Evolutionary conservation across 192 early-diverging fungal species (phyloP).

Genomic region (Obelidium mucronatum): DNA sequence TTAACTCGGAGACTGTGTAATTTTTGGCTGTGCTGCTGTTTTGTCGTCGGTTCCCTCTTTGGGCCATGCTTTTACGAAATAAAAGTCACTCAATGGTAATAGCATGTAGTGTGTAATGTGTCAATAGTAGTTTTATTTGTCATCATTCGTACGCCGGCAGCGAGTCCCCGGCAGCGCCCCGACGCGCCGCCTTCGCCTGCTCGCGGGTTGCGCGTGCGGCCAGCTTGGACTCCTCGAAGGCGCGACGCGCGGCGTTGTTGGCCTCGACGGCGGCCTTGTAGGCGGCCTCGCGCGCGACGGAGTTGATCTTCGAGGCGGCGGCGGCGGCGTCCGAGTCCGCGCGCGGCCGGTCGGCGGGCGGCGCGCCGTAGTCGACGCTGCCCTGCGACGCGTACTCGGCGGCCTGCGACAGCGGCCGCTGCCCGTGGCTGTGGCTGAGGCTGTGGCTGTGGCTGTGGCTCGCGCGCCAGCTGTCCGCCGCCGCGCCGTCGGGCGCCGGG

Average conservation of each 20-base stretch:
- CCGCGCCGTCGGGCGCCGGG: conserved; percentile 4
- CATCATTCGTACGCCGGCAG: background rate
- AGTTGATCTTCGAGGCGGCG: background rate
- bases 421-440: background rate
- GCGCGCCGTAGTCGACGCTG: background rate
- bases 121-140: too few relatives aligned
- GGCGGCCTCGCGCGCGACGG: conserved; percentile 4
- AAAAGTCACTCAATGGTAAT: too few relatives aligned
- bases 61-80: too few relatives aligned
- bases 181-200: background rate
- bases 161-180: background rate
- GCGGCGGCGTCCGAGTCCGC: background rate
- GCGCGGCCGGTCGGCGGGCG: background rate
- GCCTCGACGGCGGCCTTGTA: conserved; percentile 26
- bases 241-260: conserved; percentile 11
- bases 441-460: background rate
- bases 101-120: too few relatives aligned
- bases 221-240: conserved; percentile 14
- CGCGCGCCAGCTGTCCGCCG: background rate
- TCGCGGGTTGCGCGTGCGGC: conserved; percentile 3
- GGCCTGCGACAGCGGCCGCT: conserved; percentile 1
- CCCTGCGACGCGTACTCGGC: background rate
- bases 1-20: too few relatives aligned
- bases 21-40: background rate
- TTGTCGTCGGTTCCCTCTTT: too few relatives aligned